Evolutionary conservation across 208 protist genomes (phyloP).

Genomic region (Histomonas meleagridis): DNA sequence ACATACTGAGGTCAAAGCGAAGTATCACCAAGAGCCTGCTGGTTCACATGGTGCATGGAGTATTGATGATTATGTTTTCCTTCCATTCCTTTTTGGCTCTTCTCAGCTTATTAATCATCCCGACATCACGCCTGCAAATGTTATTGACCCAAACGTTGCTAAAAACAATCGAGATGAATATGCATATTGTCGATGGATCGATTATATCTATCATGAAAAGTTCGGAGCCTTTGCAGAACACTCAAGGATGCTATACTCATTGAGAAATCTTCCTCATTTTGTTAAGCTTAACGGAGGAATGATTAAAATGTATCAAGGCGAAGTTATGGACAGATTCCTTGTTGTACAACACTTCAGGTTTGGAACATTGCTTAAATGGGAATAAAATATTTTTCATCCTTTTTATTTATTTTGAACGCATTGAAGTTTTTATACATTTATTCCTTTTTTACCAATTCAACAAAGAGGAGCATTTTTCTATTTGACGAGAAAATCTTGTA

Average conservation of each 20-base stretch:
- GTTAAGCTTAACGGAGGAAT: slow-evolving; percentile 45
- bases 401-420: too few species aligned
- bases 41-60: slow-evolving; percentile 90
- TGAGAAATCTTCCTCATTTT: slow-evolving; percentile 42
- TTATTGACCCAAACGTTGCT: slow-evolving; percentile 20
- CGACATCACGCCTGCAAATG: slow-evolving; percentile 1
- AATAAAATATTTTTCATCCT: too few species aligned
- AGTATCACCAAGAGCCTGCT: slow-evolving; percentile 72
- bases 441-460: too few species aligned
- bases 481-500: too few species aligned
- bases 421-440: too few species aligned
- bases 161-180: background rate
- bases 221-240: slow-evolving; percentile 28
- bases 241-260: slow-evolving; percentile 26
- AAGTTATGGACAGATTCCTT: slow-evolving; percentile 52
- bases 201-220: background rate
- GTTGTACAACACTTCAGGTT: slow-evolving; percentile 56
- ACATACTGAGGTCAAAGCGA: slow-evolving; percentile 62
- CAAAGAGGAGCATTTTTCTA: too few species aligned
- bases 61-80: slow-evolving; percentile 93
- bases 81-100: slow-evolving; percentile 86
- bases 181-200: slow-evolving; percentile 25
- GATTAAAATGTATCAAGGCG: slow-evolving; percentile 51
- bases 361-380: slow-evolving; percentile 37
- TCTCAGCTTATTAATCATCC: slow-evolving; percentile 68